Conservation (phyloP, 495 filamentous ascomycete species). For the Podospora comata region DNA sequence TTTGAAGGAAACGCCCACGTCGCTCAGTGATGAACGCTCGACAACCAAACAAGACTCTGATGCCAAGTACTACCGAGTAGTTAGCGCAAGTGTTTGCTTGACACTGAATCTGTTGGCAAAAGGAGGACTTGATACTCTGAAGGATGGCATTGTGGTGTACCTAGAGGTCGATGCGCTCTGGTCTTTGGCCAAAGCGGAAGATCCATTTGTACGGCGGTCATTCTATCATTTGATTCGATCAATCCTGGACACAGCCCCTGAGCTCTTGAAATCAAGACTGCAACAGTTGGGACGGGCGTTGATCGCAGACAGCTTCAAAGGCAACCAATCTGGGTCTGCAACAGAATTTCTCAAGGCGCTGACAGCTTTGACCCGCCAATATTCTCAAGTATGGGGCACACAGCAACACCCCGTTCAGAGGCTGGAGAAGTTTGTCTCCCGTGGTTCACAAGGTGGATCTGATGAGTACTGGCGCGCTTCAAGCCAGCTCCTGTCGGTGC, state of each 20-base stretch:
- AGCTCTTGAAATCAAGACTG: slow-evolving; percentile 49
- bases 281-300: slow-evolving; percentile 61
- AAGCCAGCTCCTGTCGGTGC: slow-evolving; percentile 51
- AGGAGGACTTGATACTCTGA: slow-evolving; percentile 52
- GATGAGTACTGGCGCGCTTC: slow-evolving; percentile 69
- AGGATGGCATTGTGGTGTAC: slow-evolving; percentile 51
- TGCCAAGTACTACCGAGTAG: slow-evolving; percentile 77
- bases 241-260: slow-evolving; percentile 55
- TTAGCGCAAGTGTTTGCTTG: slow-evolving; percentile 61
- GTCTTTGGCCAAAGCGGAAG: slow-evolving; percentile 64
- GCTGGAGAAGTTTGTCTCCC: slow-evolving; percentile 70
- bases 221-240: slow-evolving; percentile 64
- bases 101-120: slow-evolving; percentile 52
- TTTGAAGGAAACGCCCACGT: slow-evolving; percentile 71
- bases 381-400: slow-evolving; percentile 68
- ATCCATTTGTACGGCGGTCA: slow-evolving; percentile 67
- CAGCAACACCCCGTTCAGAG: slow-evolving; percentile 64
- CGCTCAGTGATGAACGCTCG: slow-evolving; percentile 83
- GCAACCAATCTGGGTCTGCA: slow-evolving; percentile 68
- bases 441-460: slow-evolving; percentile 73
- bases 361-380: slow-evolving; percentile 54
- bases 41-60: slow-evolving; percentile 79
- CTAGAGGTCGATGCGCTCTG: slow-evolving; percentile 66
- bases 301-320: slow-evolving; percentile 64
- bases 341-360: slow-evolving; percentile 64